A percentile compares a stretch with the other conserved stretches of the same genome.
Conservation (phyloP, 257 asterid genomes). For the Solanum rostratum region DNA sequence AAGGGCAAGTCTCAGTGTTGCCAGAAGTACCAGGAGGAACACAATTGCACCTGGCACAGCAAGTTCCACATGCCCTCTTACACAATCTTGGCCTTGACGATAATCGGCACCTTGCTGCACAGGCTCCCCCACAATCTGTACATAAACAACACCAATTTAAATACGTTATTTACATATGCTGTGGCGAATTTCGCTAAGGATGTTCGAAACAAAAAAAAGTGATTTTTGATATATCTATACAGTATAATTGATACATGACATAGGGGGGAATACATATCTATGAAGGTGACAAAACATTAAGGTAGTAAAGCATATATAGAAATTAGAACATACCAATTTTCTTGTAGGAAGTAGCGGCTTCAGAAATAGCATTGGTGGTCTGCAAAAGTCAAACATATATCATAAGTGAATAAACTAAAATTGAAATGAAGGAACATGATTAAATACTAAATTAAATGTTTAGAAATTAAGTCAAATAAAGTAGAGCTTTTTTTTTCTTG, state of each 20-base stretch:
- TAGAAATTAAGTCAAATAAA: not conserved
- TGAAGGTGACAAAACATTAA: not conserved
- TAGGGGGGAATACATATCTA: not conserved
- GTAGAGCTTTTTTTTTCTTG: not conserved
- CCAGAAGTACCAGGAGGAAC: slow-evolving; percentile 35
- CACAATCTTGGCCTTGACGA: slow-evolving; percentile 22
- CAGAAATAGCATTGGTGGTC: slow-evolving; percentile 21
- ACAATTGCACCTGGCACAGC: slow-evolving; percentile 26
- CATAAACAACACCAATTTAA: not conserved
- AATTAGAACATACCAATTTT: slow-evolving; percentile 20
- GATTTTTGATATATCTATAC: too few relatives aligned
- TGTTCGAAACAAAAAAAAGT: not conserved
- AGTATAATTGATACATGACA: not conserved
- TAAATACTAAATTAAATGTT: not conserved
- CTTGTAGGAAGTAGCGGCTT: not conserved
- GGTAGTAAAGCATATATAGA: too few relatives aligned
- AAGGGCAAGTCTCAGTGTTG: slow-evolving; percentile 16
- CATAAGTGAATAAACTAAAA: not conserved
- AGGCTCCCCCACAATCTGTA: slow-evolving; percentile 23
- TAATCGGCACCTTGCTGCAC: slow-evolving; percentile 14
- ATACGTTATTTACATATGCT: too few relatives aligned
- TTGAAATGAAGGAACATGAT: not conserved
- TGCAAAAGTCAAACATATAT: slow-evolving; percentile 13
- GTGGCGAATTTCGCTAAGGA: not conserved
- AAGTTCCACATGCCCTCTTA: slow-evolving; percentile 28